A percentile compares a stretch with the other conserved stretches of the same genome.
These are phyloP conservation scores for Fennellomyces sp. DNA, from an alignment of 371 early-diverging fungal species.

Conservation along the genomic window DNA sequence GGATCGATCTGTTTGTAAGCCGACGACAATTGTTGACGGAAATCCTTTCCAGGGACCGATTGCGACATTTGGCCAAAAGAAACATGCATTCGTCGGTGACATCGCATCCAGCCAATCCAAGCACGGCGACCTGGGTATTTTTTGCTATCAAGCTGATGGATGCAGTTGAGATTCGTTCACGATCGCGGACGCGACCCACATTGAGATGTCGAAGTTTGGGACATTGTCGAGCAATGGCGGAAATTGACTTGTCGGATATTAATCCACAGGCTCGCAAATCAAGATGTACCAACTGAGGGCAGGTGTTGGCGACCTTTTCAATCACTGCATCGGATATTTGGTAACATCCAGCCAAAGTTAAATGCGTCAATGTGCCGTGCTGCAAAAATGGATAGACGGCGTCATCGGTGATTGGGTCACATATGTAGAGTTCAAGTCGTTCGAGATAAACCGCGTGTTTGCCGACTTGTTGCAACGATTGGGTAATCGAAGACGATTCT, in stretches of 20 bases:
- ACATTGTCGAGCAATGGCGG: constrained; percentile 47
- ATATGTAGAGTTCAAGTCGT: constrained; percentile 53
- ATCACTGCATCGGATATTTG: constrained; percentile 56
- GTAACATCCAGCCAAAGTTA: constrained; percentile 61
- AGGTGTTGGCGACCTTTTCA: constrained; percentile 40
- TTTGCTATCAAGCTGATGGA: constrained; percentile 57
- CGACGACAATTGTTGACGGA: constrained; percentile 63
- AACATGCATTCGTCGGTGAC: constrained; percentile 59
- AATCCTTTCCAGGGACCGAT: constrained; percentile 50
- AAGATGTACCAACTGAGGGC: constrained; percentile 49
- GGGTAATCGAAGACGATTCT: constrained; percentile 30
- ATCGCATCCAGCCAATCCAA: constrained; percentile 63
- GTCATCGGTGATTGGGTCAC: constrained; percentile 51
- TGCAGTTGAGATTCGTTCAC: constrained; percentile 48
- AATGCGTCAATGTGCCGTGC: constrained; percentile 40
- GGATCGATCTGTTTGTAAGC: constrained; percentile 53
- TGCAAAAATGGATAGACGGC: constrained; percentile 38
- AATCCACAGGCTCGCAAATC: constrained; percentile 61
- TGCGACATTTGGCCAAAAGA: constrained; percentile 50
- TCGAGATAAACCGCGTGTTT: constrained; percentile 18
- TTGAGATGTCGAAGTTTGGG: constrained; percentile 54
- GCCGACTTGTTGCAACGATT: constrained; percentile 28
- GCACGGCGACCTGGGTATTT: constrained; percentile 49
- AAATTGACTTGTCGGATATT: constrained; percentile 55
- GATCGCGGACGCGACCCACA: constrained; percentile 59